Conservation (phyloP, 2,329 filamentous ascomycete genomes). For the Chaetothyriales sp. region DNA sequence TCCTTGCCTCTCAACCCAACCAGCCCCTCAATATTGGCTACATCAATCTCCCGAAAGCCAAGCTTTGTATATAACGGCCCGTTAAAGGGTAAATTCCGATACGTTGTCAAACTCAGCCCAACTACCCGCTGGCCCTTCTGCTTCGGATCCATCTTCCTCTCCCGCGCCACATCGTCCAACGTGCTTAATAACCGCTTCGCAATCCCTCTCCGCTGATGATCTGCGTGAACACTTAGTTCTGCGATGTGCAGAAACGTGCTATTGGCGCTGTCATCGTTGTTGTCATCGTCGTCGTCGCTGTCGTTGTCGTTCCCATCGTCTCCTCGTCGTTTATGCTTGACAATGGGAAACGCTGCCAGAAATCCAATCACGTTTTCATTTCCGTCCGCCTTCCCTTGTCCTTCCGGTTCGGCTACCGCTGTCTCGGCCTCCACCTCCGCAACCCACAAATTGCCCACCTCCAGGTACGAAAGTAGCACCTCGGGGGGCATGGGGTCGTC, state of each 20-base stretch:
- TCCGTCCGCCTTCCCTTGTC: not conserved
- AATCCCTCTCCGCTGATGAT: constrained; percentile 4
- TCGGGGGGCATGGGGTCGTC: constrained; percentile 4
- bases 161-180: not conserved
- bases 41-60: constrained; percentile 2
- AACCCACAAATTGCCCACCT: constrained; percentile 2
- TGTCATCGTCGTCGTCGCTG: not conserved
- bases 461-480: not conserved
- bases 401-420: not conserved
- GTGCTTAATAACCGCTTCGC: not conserved
- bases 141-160: not conserved
- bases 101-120: constrained; percentile 5
- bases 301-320: not conserved
- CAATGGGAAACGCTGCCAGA: constrained; percentile 1
- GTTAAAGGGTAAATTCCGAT: constrained; percentile 5
- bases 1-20: constrained; percentile 1
- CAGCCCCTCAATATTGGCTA: constrained; percentile 1
- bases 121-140: not conserved
- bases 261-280: not conserved
- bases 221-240: constrained; percentile 4
- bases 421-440: not conserved
- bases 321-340: not conserved
- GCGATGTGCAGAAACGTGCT: constrained; percentile 2
- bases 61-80: constrained; percentile 4
- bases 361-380: constrained; percentile 4